These are phyloP conservation scores for Tulasnella sp. DNA, from an alignment of 768 basidiomycete genomes.

Conservation along the genomic window DNA sequence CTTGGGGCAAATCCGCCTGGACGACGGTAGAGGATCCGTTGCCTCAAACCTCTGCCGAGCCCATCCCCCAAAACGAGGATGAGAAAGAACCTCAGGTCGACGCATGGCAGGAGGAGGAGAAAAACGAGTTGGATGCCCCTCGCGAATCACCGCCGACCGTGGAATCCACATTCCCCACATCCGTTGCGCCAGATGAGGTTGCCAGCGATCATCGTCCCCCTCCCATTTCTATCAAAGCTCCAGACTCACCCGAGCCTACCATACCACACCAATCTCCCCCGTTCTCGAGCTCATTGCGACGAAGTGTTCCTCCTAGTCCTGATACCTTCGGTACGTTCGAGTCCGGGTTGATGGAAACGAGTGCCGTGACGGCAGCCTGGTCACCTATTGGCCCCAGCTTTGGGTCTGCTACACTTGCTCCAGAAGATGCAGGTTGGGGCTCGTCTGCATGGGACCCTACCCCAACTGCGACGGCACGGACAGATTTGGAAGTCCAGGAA, in stretches of 20 bases:
- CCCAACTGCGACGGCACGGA: neutral
- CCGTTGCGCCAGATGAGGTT: neutral
- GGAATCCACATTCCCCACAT: neutral
- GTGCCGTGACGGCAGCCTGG: neutral
- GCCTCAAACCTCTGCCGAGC: neutral
- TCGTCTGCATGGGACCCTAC: neutral
- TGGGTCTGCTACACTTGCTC: neutral
- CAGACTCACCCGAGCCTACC: neutral
- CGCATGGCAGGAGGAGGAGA: neutral
- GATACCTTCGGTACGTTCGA: neutral
- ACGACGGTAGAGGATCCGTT: neutral
- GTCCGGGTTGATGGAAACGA: neutral
- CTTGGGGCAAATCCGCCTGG: neutral
- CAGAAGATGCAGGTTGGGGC: neutral
- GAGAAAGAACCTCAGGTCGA: too few relatives aligned
- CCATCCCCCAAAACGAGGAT: too few relatives aligned
- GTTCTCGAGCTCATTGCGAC: too few relatives aligned
- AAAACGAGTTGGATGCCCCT: neutral
- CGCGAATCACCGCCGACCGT: neutral
- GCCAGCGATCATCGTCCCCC: neutral
- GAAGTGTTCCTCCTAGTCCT: neutral
- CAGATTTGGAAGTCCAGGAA: slow-evolving; percentile 2
- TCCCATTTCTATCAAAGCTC: neutral
- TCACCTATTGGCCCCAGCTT: neutral
- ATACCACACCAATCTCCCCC: neutral